Evolutionary conservation across 257 asterid genomes (phyloP).

Genomic region (Jaltomata sinuosa): DNA sequence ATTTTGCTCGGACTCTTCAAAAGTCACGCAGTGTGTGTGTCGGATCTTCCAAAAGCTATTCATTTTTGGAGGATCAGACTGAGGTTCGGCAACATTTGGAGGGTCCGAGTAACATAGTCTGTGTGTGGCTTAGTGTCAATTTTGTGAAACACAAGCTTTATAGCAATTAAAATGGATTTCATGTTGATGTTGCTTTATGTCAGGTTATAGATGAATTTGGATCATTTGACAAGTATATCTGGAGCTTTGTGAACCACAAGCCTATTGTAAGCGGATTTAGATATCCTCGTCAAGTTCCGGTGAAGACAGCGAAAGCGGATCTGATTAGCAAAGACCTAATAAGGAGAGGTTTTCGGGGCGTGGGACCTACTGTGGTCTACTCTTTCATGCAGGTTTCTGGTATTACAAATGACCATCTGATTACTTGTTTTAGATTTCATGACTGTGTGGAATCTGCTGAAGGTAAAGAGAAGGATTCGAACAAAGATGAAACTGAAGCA

Average conservation of each 20-base stretch:
- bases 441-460: conserved; percentile 18
- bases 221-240: conserved; percentile 77
- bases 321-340: conserved; percentile 87
- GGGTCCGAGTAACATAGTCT: not conserved
- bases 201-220: conserved; percentile 84
- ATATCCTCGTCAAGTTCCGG: conserved; percentile 87
- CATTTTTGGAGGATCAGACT: not conserved
- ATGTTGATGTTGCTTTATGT: conserved; percentile 2
- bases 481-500: not conserved
- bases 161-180: not conserved
- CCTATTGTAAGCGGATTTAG: conserved; percentile 67
- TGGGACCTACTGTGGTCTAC: conserved; percentile 87
- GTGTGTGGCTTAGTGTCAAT: not conserved
- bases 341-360: conserved; percentile 94
- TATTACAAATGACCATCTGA: conserved; percentile 73
- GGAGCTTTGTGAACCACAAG: conserved; percentile 88
- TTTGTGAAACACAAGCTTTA: not conserved
- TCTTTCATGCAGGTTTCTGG: conserved; percentile 96
- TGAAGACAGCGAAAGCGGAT: conserved; percentile 84
- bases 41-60: not conserved
- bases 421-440: conserved; percentile 37
- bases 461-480: conserved; percentile 8
- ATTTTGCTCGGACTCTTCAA: not conserved
- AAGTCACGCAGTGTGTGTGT: not conserved
- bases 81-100: not conserved